Evolutionary conservation across 2,329 filamentous ascomycete species (phyloP), one percentile per base, ranked within the genome.

Genomic region (Colletotrichum costaricense): DNA sequence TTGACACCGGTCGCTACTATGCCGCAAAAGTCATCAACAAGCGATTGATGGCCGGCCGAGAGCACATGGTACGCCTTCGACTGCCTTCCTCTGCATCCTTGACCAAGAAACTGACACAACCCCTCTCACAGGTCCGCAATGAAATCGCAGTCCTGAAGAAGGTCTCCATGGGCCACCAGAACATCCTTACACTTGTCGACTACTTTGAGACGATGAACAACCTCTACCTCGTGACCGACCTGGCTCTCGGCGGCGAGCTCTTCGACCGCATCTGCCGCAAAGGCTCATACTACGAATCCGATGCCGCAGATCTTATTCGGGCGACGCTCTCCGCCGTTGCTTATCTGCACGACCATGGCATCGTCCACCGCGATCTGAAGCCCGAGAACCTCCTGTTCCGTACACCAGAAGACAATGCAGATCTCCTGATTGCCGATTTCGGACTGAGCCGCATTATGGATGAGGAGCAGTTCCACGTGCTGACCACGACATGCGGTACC

Each of bases 171-270:
- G 97, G 97, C 68, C 96, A 99, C 85, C 94, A 97, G 83, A 99
- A 99, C 81, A 98, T 99, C 81, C 87, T 99, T 74, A 99, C 97
- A 1, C 89, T 99, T 72, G 97, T 98, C 79, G 97, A 99, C 86
- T 99, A 98, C 85, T 99, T 99, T 81, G 97, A 99, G 86, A 99
- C 97, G 7, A 97, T 98, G 94, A 98, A 99, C 86, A 99, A 99
- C 84, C 90, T 99, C 76, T 99, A 99, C 83, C 92, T 99, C 49
- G 97, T 99, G 64, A 98, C 97, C 56, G 97, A 99, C 80, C 93
- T 99, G 38, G 97, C 97, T 22, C 92, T 98, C 22, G 97, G 97
- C 76, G 97, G 97, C 78, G 97, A 99, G 84, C 91, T 99, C 19
- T 99, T 99, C 82, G 97, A 99, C 83, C 94, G 97, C 78, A 99